Evolutionary conservation across 345 rosid species (phyloP).

Genomic region (Populus deltoides): DNA sequence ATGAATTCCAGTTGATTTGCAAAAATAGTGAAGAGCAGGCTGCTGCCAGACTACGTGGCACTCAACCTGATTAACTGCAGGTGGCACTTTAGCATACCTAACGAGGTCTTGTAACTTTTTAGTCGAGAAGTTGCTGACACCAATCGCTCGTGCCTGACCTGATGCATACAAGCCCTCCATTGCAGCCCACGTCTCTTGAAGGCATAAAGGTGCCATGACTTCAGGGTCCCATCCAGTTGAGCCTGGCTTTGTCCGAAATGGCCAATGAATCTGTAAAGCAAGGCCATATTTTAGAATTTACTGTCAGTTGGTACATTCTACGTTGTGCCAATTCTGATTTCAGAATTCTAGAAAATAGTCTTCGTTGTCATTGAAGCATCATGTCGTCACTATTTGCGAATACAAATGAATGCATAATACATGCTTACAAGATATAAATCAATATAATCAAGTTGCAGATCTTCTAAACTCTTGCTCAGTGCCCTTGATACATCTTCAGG

Average conservation of each 20-base stretch:
- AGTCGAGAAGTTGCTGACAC: slow-evolving; percentile 61
- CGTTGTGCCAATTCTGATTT: no score
- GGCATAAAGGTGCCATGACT: slow-evolving; percentile 44
- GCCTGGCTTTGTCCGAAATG: slow-evolving; percentile 50
- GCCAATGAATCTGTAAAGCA: slow-evolving; percentile 52
- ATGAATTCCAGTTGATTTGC: slow-evolving; percentile 52
- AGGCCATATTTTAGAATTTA: background rate
- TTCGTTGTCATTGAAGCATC: no score
- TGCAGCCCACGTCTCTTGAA: slow-evolving; percentile 54
- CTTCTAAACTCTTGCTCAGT: slow-evolving; percentile 38
- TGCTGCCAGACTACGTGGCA: slow-evolving; percentile 68
- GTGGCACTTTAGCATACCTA: slow-evolving; percentile 38
- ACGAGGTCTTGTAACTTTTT: slow-evolving; percentile 50
- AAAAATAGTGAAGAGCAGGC: slow-evolving; percentile 45
- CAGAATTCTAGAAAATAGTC: no score
- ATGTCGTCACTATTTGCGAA: background rate
- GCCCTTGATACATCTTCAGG: slow-evolving; percentile 56
- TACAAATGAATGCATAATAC: background rate
- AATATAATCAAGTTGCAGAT: slow-evolving; percentile 49
- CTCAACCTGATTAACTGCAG: slow-evolving; percentile 65
- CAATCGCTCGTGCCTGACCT: slow-evolving; percentile 53
- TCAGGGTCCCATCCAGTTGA: slow-evolving; percentile 40
- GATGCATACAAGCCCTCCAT: slow-evolving; percentile 53
- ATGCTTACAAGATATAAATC: slow-evolving; percentile 49
- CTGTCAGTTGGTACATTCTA: no score